A percentile compares a stretch with the other conserved stretches of the same genome.
These are phyloP conservation scores for Theileria annulata DNA, from an alignment of 169 alveolate species.

Conservation along the genomic window DNA sequence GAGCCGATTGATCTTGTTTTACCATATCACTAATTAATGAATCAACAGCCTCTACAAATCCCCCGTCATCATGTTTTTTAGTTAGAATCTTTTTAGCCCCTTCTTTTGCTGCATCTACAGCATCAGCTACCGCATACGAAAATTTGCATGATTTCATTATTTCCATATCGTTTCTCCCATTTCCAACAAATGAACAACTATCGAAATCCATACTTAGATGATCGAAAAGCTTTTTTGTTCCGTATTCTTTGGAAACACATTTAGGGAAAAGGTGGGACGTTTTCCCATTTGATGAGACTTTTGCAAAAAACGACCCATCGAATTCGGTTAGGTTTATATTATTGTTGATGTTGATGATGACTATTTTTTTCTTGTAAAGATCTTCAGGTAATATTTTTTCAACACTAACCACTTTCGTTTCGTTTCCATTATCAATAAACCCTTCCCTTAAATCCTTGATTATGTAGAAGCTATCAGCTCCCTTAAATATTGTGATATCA, in stretches of 20 bases:
- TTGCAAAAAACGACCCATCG: too few species aligned
- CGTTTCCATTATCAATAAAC: neutral
- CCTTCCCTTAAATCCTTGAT: constrained; percentile 3
- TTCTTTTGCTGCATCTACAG: constrained; percentile 26
- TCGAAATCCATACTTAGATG: neutral
- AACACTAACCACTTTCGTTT: too few species aligned
- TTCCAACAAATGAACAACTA: constrained; percentile 58
- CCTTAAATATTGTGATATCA: neutral
- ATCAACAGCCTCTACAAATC: constrained; percentile 22
- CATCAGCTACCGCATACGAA: constrained; percentile 58
- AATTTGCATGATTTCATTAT: constrained; percentile 5
- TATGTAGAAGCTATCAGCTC: neutral
- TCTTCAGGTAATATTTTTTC: too few species aligned
- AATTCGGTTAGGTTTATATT: neutral
- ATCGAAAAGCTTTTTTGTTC: constrained; percentile 4
- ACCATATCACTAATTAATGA: constrained; percentile 13
- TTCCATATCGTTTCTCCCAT: constrained; percentile 48
- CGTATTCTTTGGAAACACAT: constrained; percentile 16
- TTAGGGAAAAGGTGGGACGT: constrained; percentile 22
- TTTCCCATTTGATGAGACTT: neutral
- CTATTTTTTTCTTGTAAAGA: neutral
- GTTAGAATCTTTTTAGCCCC: constrained; percentile 34
- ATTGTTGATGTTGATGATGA: constrained; percentile 3
- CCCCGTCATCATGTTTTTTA: constrained; percentile 46
- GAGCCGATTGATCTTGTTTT: neutral